Base-by-base conservation (phyloP, 495 filamentous ascomycete genomes). In the Aspergillus bridgeri region DNA sequence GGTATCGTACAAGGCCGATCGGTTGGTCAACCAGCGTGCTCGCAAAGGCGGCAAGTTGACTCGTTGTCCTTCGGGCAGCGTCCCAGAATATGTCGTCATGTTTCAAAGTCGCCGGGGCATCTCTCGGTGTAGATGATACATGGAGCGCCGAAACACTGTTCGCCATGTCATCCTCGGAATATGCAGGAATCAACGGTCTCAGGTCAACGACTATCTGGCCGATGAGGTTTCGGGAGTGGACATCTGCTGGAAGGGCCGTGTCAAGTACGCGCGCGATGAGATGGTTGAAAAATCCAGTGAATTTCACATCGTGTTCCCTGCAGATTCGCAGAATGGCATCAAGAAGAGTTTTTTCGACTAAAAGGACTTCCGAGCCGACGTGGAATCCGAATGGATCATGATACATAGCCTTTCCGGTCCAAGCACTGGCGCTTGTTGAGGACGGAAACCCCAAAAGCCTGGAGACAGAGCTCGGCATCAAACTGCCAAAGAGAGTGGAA, bases 231-330 rank as follows among this genome's bases (percentile, higher is more conserved):
- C 49, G 25, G 11, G 15, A 20, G 20, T 18, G 33, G 43, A 15
- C 18, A 11, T 52, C 51, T 17, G 53, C 13, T 5, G 56, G 42
- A 5, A 65, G 13, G 6, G 38, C 24, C 6, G 53, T 29, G 25
- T 58, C 58, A n/a, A 66, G 38, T 13, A 51, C 54, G 25, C 49
- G 58, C 15, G 60, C 55, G 25, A 65, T 47, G 2, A 63, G 17
- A 18, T 60, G 63, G 43, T 66, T 60, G 1, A 66, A 25, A 2
- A 60, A 42, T 1, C 57, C 63, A 1, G 63, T 66, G 0, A 66
- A 27, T 42, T 60, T 63, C n/a, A 51, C 53, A 2, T 50, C 27
- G 4, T 57, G 54, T 8, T 22, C 42, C 27, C 60, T 48, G 46
- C 57, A 63, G n/a, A 44, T 42, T 46, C 3, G n/a, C 25, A 66